phyloP scores from a whole-genome alignment of 306 rosid genomes.

The Lupinus albus region DNA sequence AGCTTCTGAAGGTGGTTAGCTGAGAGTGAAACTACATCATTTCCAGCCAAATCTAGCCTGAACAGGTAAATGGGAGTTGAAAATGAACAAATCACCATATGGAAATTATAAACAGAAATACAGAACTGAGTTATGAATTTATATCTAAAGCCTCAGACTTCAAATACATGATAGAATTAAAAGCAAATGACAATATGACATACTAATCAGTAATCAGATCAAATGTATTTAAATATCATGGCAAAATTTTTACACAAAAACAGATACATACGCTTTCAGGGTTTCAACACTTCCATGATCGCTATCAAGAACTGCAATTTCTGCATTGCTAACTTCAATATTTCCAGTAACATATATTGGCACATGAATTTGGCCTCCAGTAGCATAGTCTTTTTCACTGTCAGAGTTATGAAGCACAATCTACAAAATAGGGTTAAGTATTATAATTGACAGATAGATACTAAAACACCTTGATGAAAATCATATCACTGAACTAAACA shows the following conservation, averaged over 20 bases:
- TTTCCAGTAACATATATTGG: constrained; percentile 74
- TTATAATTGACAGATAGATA: constrained; percentile 28
- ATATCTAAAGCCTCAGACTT: constrained; percentile 23
- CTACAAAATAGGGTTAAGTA: constrained; percentile 49
- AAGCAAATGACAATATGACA: constrained; percentile 24
- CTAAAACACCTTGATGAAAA: constrained; percentile 34
- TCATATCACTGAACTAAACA: constrained; percentile 19
- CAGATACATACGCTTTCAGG: constrained; percentile 68
- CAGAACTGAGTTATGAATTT: constrained; percentile 11
- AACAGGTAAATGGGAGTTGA: constrained; percentile 30
- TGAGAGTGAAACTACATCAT: constrained; percentile 60
- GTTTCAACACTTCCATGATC: constrained; percentile 88
- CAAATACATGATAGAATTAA: constrained; percentile 19
- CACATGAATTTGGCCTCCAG: constrained; percentile 82
- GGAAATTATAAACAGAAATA: constrained; percentile 15
- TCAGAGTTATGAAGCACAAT: constrained; percentile 65
- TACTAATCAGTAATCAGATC: constrained; percentile 27
- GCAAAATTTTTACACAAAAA: constrained; percentile 31
- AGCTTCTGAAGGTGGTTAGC: constrained; percentile 97
- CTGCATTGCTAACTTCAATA: constrained; percentile 68
- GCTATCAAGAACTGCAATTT: constrained; percentile 82
- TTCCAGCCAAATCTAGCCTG: constrained; percentile 86
- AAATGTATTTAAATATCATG: background rate
- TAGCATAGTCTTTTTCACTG: constrained; percentile 57
- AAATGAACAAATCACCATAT: constrained; percentile 33